Conservation (phyloP, 2,329 filamentous ascomycete species). For the Clarireedia homoeocarpa region DNA sequence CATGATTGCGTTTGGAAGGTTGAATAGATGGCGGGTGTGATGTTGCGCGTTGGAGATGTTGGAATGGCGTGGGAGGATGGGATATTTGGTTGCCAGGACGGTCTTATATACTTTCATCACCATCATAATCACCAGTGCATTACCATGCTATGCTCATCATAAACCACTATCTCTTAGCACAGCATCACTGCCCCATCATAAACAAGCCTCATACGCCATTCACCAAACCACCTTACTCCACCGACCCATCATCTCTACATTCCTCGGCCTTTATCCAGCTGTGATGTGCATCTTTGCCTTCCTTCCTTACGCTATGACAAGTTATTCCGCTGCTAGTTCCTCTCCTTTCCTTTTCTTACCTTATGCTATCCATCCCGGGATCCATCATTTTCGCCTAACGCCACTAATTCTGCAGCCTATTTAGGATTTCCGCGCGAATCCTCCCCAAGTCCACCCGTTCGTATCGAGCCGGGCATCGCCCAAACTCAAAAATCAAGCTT, state of each 20-base stretch:
- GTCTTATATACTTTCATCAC: not conserved
- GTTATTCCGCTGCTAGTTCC: too few relatives aligned
- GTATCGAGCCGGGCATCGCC: too few relatives aligned
- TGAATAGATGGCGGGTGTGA: not conserved
- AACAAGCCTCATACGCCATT: not conserved
- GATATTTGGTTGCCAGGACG: not conserved
- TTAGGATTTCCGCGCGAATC: not conserved
- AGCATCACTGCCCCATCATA: not conserved
- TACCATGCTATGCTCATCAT: too few relatives aligned
- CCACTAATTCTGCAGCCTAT: not conserved
- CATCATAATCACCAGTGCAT: not conserved
- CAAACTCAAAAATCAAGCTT: too few relatives aligned
- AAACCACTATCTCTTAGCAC: too few relatives aligned
- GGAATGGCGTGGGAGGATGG: not conserved
- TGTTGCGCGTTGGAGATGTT: not conserved
- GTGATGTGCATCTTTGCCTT: too few relatives aligned
- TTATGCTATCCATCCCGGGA: not conserved
- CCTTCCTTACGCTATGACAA: too few relatives aligned
- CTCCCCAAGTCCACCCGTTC: not conserved
- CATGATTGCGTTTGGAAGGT: not conserved
- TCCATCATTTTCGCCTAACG: too few relatives aligned
- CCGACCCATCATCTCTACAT: slow-evolving; percentile 1
- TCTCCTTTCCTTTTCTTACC: not conserved
- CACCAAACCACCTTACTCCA: not conserved
- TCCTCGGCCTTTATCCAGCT: not conserved